Base-by-base conservation (phyloP, 108 stramenopile genomes). In the Nannochloropsis salina region DNA sequence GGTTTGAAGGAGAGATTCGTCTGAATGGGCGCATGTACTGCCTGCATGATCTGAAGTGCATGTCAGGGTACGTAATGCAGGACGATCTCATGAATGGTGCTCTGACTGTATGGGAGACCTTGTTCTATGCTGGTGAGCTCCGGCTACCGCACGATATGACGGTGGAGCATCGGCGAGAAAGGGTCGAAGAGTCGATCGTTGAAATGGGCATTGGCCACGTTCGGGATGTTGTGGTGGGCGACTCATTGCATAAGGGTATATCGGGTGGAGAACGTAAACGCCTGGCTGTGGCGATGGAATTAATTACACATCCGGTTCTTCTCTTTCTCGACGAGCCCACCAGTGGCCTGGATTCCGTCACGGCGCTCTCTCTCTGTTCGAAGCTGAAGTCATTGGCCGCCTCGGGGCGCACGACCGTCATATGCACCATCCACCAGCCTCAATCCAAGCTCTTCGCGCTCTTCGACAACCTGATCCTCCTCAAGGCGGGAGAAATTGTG, bases 321-420 rank as follows among this genome's bases (percentile, higher is more conserved):
- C 74, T 90, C 41, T 87, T 90, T 44, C 80, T 88, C 9, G 91
- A 91, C 85, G 89, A 91, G 84, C 86, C 89, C 31, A 91, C 90
- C 44, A 87, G 89, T 6, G 90, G 90, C 8, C 81, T 90, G 11
- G 89, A 90, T 51, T 80, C 84, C 45, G 42, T 22, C 42, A 83
- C 83, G 9, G 83, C 89, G 1, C 81, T 82, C 81, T 22, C 15
- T 10, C 81, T 82, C 1, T 82, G 81, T 22, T 22, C 9, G 10
- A 82, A 12, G 10, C 81, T 82, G 81, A 18, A 15, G 21, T 31
- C 31, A 31, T 31, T 31, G 31, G 41, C 20, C 21, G 31, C 31
- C 41, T 12, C 11, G 12, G 81, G 31, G 81, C 20, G 10, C 1
- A 22, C 84, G 31, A 89, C 89, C 1, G 45, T 89, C 41, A 82